These are phyloP conservation scores for Vaccinium myrtillus DNA, from an alignment of 148 eudicot genomes.

Conservation along the genomic window DNA sequence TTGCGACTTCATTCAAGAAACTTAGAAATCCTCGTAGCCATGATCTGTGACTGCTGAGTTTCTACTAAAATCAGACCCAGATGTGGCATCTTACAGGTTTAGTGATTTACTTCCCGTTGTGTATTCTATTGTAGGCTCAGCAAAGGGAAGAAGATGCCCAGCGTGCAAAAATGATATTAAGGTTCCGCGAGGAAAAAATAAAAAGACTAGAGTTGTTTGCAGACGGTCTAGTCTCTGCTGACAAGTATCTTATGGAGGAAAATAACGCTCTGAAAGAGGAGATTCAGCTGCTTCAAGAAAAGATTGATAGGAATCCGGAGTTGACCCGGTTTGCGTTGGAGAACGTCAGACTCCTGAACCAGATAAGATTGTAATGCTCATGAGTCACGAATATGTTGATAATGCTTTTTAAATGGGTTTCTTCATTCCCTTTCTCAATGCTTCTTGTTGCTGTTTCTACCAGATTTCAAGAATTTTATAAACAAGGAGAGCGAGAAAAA, in stretches of 20 bases:
- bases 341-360: conserved; percentile 32
- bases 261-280: conserved; percentile 36
- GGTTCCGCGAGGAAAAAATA: conserved; percentile 32
- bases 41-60: neutral
- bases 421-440: neutral
- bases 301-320: conserved; percentile 33
- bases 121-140: conserved; percentile 35
- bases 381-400: neutral
- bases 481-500: conserved; percentile 40
- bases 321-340: conserved; percentile 31
- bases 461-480: conserved; percentile 37
- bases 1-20: neutral
- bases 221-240: conserved; percentile 34
- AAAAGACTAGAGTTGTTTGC: conserved; percentile 31
- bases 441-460: conserved; percentile 4
- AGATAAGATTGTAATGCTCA: conserved; percentile 28
- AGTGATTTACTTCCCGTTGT: neutral
- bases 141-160: conserved; percentile 44
- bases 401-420: neutral
- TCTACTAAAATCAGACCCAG: neutral
- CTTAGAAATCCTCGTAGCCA: conserved; percentile 4
- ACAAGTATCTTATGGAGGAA: conserved; percentile 37
- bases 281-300: conserved; percentile 37
- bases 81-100: neutral
- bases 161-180: conserved; percentile 33